phyloP scores from a whole-genome alignment of 345 rosid species.

The Boechera retrofracta region DNA sequence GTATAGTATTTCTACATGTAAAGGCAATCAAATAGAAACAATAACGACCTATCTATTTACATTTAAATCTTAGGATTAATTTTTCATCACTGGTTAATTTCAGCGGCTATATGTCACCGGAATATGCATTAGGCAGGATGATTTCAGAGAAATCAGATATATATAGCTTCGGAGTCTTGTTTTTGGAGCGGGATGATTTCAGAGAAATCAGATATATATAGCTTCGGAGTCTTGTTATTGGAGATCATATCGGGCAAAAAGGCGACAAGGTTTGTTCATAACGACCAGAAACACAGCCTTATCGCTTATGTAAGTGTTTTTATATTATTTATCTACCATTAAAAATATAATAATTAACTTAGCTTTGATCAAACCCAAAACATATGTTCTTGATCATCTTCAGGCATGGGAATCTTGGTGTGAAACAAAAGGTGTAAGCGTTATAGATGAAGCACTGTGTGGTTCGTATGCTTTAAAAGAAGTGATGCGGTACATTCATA shows the following conservation, averaged over 20 bases:
- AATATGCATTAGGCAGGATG: too few relatives aligned
- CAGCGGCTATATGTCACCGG: too few relatives aligned
- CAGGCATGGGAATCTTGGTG: conserved; percentile 7
- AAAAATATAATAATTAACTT: background rate
- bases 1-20: too few relatives aligned
- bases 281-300: too few relatives aligned
- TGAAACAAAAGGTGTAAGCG: conserved; percentile 1
- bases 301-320: background rate
- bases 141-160: too few relatives aligned
- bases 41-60: background rate
- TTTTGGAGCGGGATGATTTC: too few relatives aligned
- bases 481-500: background rate
- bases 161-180: too few relatives aligned
- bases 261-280: too few relatives aligned
- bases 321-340: background rate
- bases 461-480: background rate
- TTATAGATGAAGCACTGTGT: background rate
- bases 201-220: too few relatives aligned
- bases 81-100: background rate
- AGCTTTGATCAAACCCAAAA: background rate
- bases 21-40: background rate
- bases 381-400: background rate
- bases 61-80: background rate
- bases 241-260: too few relatives aligned
- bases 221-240: too few relatives aligned